phyloP scores from a whole-genome alignment of 2,329 filamentous ascomycete genomes.

The Aspergillus ruber region DNA sequence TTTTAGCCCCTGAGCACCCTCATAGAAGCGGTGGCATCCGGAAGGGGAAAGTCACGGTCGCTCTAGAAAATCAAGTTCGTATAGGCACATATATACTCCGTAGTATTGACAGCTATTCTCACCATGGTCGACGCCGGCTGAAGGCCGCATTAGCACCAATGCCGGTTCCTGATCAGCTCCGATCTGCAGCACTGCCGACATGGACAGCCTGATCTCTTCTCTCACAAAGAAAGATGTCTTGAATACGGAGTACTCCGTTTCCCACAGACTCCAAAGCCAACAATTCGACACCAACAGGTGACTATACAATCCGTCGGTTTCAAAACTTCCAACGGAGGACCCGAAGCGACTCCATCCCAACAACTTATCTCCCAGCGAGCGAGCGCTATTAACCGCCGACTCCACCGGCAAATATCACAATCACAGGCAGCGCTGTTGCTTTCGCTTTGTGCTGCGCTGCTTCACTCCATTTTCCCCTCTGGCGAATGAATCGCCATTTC shows the following conservation, averaged over 20 bases:
- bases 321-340: too few relatives aligned
- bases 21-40: too few relatives aligned
- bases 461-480: not conserved
- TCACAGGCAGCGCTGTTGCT: constrained; percentile 12
- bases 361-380: not conserved
- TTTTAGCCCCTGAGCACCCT: too few relatives aligned
- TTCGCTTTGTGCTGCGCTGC: not conserved
- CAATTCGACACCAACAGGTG: too few relatives aligned
- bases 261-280: too few relatives aligned
- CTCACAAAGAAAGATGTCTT: not conserved
- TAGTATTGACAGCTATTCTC: too few relatives aligned
- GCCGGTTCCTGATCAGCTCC: not conserved
- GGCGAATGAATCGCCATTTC: constrained; percentile 10
- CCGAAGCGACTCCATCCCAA: not conserved
- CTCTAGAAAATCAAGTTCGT: too few relatives aligned
- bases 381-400: constrained; percentile 12
- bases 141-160: not conserved
- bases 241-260: not conserved
- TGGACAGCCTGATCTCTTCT: not conserved
- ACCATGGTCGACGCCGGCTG: not conserved
- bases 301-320: too few relatives aligned
- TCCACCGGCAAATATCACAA: constrained; percentile 8
- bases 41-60: too few relatives aligned
- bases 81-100: too few relatives aligned
- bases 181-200: not conserved